Evolutionary conservation across 495 filamentous ascomycete genomes (phyloP), one percentile per base, ranked within the genome.

Genomic region (Gamarada debralockiae): DNA sequence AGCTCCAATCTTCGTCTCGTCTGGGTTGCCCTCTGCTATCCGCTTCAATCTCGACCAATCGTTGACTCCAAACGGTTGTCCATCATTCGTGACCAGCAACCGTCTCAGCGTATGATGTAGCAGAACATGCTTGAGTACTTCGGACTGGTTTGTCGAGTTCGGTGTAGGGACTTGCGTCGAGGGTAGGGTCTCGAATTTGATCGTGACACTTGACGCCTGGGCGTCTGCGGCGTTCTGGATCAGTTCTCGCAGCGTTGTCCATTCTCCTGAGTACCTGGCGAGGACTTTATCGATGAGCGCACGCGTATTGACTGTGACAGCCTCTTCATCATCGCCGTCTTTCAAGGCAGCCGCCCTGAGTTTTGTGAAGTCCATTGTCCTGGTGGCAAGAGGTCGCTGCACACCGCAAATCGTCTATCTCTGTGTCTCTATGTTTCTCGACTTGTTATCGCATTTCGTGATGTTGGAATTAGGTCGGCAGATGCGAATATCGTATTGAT

Each of bases 221-320:
- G 95, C 95, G 71, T 99, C 95, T 34, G 95, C 93, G 9, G 93
- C 95, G 66, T 99, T 99, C 65, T 99, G 95, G 25, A 99, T 87
- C 57, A 97, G 86, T 65, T 99, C 95, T 72, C 95, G 80, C 13
- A 97, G 74, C 6, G 78, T 82, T 15, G 79, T 84, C 84, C 91
- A 96, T 72, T 97, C 92, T 50, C 93, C 91, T 8, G 90, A 93
- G 67, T 98, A 98, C 53, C 93, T 74, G 15, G 93, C 92, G 36
- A 98, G 78, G 1, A 97, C 91, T 70, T 99, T 99, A 67, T 97
- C 95, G 54, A 99, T 97, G 59, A 99, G 73, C 24, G 92, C 95
- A 60, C 95, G 76, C 21, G 93, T 99, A 64, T 99, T 96, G 50
- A 97, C 95, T 0, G 95, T 99, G 31, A 99, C 95, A n/a, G 93